phyloP scores from a whole-genome alignment of 441 rosid species.

The Mallotus repandus region DNA sequence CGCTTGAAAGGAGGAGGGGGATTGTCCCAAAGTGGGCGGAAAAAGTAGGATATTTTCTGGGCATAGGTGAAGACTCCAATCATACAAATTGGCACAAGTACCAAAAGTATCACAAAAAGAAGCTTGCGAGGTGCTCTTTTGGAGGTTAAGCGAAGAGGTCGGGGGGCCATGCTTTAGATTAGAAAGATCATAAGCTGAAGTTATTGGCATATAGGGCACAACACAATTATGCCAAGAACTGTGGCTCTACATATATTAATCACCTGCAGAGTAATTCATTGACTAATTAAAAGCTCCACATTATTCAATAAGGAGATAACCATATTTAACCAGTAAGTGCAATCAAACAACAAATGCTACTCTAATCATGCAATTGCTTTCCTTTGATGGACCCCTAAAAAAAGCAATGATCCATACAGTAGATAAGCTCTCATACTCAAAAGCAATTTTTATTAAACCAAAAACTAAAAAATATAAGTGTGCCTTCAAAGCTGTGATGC shows the following conservation, averaged over 20 bases:
- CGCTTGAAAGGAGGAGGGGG: conserved; percentile 67
- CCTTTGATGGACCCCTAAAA: not conserved
- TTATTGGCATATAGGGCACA: conserved; percentile 21
- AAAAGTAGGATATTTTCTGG: conserved; percentile 54
- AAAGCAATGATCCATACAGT: not conserved
- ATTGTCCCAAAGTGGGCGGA: conserved; percentile 86
- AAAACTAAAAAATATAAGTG: not conserved
- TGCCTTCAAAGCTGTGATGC: not conserved
- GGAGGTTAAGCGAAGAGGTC: conserved; percentile 28
- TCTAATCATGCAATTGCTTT: not conserved
- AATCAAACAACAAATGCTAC: not conserved
- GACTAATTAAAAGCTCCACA: not conserved
- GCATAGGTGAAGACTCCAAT: conserved; percentile 43
- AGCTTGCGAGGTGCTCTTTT: conserved; percentile 41
- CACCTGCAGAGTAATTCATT: conserved; percentile 10
- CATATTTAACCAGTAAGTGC: too few relatives aligned
- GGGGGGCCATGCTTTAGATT: conserved; percentile 46
- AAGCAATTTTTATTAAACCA: not conserved
- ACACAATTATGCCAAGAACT: conserved; percentile 10
- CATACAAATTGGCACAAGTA: conserved; percentile 48
- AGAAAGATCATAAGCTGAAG: conserved; percentile 16
- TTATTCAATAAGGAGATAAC: not conserved
- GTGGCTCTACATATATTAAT: not conserved
- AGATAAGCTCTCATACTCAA: not conserved
- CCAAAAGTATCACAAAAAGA: conserved; percentile 35